Conservation (phyloP, 805 yeast species). For the Barnettozyma salicaria region DNA sequence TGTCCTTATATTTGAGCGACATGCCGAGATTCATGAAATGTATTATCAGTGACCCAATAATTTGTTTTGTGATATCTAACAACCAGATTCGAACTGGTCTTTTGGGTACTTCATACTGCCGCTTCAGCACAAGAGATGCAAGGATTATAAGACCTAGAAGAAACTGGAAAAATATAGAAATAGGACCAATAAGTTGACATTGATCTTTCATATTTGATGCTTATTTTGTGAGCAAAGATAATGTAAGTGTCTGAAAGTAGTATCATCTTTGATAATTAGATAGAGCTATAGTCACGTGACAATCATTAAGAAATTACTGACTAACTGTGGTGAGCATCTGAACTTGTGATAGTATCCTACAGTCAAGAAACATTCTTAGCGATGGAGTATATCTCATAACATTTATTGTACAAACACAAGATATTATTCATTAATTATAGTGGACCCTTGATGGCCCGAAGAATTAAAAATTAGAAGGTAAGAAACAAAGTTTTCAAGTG, state of each 20-base stretch:
- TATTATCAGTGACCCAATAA: conserved; percentile 79
- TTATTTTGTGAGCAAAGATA: too few relatives aligned
- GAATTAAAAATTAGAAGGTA: too few relatives aligned
- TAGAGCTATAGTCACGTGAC: too few relatives aligned
- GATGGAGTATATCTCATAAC: too few relatives aligned
- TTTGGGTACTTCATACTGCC: conserved; percentile 76
- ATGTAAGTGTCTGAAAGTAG: background rate
- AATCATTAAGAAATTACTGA: too few relatives aligned
- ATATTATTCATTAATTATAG: too few relatives aligned
- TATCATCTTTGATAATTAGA: background rate
- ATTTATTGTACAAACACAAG: too few relatives aligned
- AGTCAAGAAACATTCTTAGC: too few relatives aligned
- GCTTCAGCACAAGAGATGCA: conserved; percentile 64
- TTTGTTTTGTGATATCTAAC: conserved; percentile 85
- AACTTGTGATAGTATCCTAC: too few relatives aligned
- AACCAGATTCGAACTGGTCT: conserved; percentile 87
- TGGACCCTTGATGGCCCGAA: too few relatives aligned
- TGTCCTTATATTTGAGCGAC: conserved; percentile 43
- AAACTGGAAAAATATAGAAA: conserved; percentile 73
- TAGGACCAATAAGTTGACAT: conserved; percentile 78
- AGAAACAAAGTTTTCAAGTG: too few relatives aligned
- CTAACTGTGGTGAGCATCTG: too few relatives aligned
- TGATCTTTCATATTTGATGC: conserved; percentile 14
- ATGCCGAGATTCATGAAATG: conserved; percentile 72
- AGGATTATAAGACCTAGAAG: conserved; percentile 73